Base-by-base conservation (phyloP, 805 yeast species). In the Saccharomycopsis fermentans region DNA sequence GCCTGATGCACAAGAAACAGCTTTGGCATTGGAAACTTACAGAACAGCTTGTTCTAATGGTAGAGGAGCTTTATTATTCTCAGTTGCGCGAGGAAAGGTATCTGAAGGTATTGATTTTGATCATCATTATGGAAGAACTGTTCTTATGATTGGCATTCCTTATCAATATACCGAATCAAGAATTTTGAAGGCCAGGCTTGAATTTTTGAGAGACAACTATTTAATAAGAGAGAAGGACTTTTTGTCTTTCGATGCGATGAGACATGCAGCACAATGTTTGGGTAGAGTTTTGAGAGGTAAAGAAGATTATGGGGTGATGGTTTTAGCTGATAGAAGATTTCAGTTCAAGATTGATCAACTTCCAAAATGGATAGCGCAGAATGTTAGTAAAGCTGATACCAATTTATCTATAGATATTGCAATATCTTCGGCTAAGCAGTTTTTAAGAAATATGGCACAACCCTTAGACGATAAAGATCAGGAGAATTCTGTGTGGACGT, bases 41-140 rank as follows among this genome's bases (percentile, higher is more conserved):
- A 77, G 99, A 66, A 87, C 90, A 35, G 99, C 99, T 0, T 94
- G 99, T 67, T 84, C 92, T 1, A 94, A 94, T 71, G 99, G 99
- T 3, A 77, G 99, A 63, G 99, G 99, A 3, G 99, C 99, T 0
- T 92, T 95, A 1, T 78, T 94, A 67, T 78, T 94, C 47, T 90
- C 97, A 37, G 99, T 94, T 61, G 99, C 99, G 14, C 90, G 99
- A 79, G 99, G 99, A 8, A 94, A 94, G 69, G 99, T 94, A 1
- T 87, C 96, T 0, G 99, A 94, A 72, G 99, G 99, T 62, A 94
- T 94, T 65, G 99, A 94, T 90, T 94, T 94, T 74, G 98, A 94
- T 69, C 97, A 94, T 70, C 99, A 94, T 64, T 94, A 87, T 70
- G 99, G 99, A 14, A 81, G 99, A 67, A 90, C 98, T 0, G 99